Conservation (phyloP, 2,329 filamentous ascomycete genomes). For the Penicillium crustosum region DNA sequence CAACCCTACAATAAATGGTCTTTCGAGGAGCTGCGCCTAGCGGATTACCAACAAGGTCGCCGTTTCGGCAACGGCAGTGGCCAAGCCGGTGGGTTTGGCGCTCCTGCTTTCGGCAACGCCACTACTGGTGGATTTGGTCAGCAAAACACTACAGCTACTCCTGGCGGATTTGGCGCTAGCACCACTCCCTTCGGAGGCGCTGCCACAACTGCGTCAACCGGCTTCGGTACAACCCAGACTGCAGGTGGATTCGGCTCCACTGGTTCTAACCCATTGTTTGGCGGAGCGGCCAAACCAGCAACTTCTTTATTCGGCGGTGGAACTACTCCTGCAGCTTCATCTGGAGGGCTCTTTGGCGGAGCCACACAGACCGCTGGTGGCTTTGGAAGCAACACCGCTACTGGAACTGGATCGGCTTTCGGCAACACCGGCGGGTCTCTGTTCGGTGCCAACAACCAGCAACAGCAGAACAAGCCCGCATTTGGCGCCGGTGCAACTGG, state of each 20-base stretch:
- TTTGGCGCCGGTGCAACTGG: conserved; percentile 37
- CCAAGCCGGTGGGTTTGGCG: conserved; percentile 78
- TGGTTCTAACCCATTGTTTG: conserved; percentile 41
- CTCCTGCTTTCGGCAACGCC: conserved; percentile 55
- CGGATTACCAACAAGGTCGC: conserved; percentile 84
- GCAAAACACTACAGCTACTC: conserved; percentile 25
- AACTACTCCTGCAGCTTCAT: conserved; percentile 32
- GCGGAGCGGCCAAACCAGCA: conserved; percentile 29
- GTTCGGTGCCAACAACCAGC: conserved; percentile 44
- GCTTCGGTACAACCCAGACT: conserved; percentile 47
- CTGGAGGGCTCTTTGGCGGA: conserved; percentile 5
- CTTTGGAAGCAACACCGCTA: conserved; percentile 25
- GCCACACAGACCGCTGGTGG: conserved; percentile 13
- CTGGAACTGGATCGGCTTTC: conserved; percentile 31
- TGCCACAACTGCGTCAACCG: conserved; percentile 38
- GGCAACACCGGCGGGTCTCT: conserved; percentile 36
- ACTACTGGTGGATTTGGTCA: conserved; percentile 46
- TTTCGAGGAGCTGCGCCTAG: conserved; percentile 74
- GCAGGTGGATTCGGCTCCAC: conserved; percentile 41
- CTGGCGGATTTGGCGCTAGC: conserved; percentile 46
- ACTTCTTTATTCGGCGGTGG: conserved; percentile 43
- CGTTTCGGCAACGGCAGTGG: conserved; percentile 80
- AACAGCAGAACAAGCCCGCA: conserved; percentile 37
- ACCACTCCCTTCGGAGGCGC: conserved; percentile 42
- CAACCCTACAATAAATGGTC: conserved; percentile 74